A percentile compares a stretch with the other conserved stretches of the same genome.
Conservation (phyloP, 768 basidiomycete species). For the Xerocomellus dryophilus region DNA sequence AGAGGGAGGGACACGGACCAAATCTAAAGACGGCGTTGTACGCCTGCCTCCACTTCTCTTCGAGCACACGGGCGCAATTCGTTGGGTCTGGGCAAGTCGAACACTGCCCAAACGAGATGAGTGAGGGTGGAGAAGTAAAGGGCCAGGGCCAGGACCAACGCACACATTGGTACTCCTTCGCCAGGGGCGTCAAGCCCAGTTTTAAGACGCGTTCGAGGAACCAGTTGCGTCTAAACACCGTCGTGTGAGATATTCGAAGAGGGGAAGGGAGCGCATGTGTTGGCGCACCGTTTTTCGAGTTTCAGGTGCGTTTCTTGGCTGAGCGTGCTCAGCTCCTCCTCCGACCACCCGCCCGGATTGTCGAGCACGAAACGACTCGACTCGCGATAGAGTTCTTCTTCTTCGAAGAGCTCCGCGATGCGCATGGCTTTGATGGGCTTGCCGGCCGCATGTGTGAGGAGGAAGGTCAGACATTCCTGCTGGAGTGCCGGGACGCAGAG, state of each 20-base stretch:
- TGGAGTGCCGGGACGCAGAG: conserved; percentile 81
- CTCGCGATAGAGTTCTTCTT: conserved; percentile 88
- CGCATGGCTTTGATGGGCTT: conserved; percentile 90
- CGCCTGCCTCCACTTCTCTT: conserved; percentile 92
- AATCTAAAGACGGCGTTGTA: conserved; percentile 86
- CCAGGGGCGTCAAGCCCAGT: conserved; percentile 77
- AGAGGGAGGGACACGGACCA: conserved; percentile 39
- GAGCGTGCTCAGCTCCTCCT: conserved; percentile 78
- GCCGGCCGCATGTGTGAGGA: conserved; percentile 90
- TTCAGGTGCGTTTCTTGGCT: conserved; percentile 81
- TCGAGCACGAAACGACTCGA: conserved; percentile 89
- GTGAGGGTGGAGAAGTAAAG: not conserved
- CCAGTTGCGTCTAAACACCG: conserved; percentile 69
- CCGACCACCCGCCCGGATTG: conserved; percentile 83
- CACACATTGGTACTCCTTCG: conserved; percentile 96
- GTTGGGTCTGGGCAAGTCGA: conserved; percentile 77
- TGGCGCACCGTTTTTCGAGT: conserved; percentile 73
- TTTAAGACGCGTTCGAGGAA: conserved; percentile 94
- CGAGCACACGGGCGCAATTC: conserved; percentile 76
- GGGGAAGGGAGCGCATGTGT: not conserved
- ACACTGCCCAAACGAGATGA: conserved; percentile 47
- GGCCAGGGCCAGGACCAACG: conserved; percentile 23
- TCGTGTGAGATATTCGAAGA: not conserved
- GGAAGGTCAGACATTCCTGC: conserved; percentile 78
- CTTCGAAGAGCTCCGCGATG: conserved; percentile 86